phyloP scores from a whole-genome alignment of 1,284 basidiomycete species.

The Nidula niveotomentosa region DNA sequence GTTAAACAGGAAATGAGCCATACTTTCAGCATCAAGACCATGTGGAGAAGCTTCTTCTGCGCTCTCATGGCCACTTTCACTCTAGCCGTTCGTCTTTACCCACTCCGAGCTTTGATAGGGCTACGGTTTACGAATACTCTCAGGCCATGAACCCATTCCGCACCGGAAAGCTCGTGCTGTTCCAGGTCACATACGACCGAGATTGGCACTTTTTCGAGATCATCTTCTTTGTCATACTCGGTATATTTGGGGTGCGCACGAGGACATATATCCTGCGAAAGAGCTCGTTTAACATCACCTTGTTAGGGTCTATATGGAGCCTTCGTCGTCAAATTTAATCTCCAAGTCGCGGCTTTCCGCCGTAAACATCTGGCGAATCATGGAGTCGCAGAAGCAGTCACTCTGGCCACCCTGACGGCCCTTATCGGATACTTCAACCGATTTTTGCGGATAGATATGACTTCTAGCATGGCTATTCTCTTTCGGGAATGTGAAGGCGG shows the following conservation, averaged over 20 bases:
- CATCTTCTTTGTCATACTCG: conserved; percentile 93
- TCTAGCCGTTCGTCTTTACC: conserved; percentile 86
- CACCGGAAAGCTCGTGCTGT: conserved; percentile 96
- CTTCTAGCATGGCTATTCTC: conserved; percentile 93
- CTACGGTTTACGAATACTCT: conserved; percentile 3
- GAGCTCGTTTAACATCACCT: neutral
- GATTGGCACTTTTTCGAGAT: conserved; percentile 99
- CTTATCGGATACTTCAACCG: conserved; percentile 94
- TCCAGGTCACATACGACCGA: conserved; percentile 96
- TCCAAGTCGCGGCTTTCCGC: conserved; percentile 94
- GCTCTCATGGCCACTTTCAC: conserved; percentile 97
- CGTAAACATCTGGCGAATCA: conserved; percentile 85
- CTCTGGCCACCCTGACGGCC: conserved; percentile 86
- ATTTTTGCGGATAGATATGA: conserved; percentile 98
- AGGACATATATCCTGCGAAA: neutral
- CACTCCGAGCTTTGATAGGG: conserved; percentile 17
- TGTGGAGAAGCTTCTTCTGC: conserved; percentile 98
- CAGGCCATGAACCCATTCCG: conserved; percentile 98
- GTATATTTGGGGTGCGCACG: conserved; percentile 85
- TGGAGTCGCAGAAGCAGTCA: conserved; percentile 88
- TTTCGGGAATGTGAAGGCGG: conserved; percentile 97
- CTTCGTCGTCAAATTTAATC: conserved; percentile 95
- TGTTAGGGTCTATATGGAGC: conserved; percentile 93
- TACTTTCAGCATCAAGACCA: conserved; percentile 94
- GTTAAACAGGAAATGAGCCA: conserved; percentile 94